These are phyloP conservation scores for Phialophora expanda DNA, from an alignment of 2,329 filamentous ascomycete species.

Conservation along the genomic window DNA sequence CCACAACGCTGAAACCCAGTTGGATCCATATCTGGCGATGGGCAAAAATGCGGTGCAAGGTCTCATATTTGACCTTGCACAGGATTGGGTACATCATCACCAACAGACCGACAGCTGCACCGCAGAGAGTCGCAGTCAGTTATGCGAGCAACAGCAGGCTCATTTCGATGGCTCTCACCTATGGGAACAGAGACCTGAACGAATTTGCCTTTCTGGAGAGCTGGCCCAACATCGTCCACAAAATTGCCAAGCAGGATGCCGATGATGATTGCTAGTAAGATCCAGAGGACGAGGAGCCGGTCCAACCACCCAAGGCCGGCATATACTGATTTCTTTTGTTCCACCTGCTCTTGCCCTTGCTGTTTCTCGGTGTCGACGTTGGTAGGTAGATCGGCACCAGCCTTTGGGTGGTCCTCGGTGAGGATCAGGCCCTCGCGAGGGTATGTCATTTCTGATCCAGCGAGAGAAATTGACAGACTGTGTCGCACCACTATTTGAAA, in stretches of 20 bases:
- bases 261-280: conserved; percentile 75
- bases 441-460: neutral
- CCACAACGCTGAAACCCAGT: conserved; percentile 72
- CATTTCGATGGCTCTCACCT: conserved; percentile 49
- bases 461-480: neutral
- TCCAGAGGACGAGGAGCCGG: conserved; percentile 71
- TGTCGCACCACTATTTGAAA: neutral
- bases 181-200: conserved; percentile 72
- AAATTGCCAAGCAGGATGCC: conserved; percentile 79
- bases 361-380: conserved; percentile 15
- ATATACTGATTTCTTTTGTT: conserved; percentile 40
- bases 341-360: neutral
- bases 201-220: conserved; percentile 72
- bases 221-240: conserved; percentile 65
- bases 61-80: conserved; percentile 82
- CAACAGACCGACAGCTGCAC: conserved; percentile 73
- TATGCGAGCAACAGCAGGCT: neutral
- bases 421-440: neutral
- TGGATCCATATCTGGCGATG: conserved; percentile 73
- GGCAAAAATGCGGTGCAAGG: conserved; percentile 68
- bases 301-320: conserved; percentile 65
- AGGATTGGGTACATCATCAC: conserved; percentile 96
- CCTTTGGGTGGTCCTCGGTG: neutral
- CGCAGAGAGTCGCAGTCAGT: neutral
- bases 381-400: neutral